Evolutionary conservation across 164 flowering plant genomes (phyloP).

Genomic region (Vitis amurensis): DNA sequence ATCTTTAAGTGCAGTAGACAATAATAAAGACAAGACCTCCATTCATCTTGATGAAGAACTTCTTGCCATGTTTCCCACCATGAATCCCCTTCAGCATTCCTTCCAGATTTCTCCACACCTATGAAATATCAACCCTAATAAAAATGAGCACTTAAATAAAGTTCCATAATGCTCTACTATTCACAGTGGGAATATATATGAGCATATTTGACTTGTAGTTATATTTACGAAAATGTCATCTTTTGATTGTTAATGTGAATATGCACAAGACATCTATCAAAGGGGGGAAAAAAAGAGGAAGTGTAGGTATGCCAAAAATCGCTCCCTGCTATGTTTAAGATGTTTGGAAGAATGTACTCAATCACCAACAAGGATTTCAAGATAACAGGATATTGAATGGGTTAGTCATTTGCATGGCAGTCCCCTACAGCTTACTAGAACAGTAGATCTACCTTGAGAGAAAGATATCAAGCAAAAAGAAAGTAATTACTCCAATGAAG

Average conservation of each 20-base stretch:
- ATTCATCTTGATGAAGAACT: slow-evolving; percentile 93
- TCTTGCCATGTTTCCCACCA: slow-evolving; percentile 99
- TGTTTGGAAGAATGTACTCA: too few species aligned
- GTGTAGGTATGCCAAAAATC: too few species aligned
- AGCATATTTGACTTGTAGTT: background rate
- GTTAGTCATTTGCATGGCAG: too few species aligned
- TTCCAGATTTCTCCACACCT: slow-evolving; percentile 98
- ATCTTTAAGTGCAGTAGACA: background rate
- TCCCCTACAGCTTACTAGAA: too few species aligned
- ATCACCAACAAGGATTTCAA: too few species aligned
- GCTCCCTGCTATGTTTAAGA: too few species aligned
- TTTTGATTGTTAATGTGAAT: too few species aligned
- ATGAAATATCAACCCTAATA: slow-evolving; percentile 4
- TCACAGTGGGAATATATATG: background rate
- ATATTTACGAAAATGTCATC: background rate
- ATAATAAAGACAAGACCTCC: slow-evolving; percentile 57
- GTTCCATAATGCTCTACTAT: background rate
- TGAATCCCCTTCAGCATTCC: slow-evolving; percentile 93
- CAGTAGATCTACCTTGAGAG: too few species aligned
- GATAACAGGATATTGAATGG: too few species aligned
- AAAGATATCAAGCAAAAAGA: slow-evolving; percentile 1
- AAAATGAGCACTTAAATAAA: slow-evolving; percentile 10
- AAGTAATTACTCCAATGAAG: background rate
- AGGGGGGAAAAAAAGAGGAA: too few species aligned
- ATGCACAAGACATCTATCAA: too few species aligned